Base-by-base conservation (phyloP, 225 moss, liverwort and hornwort genomes). In the Marchantia polymorpha region DNA sequence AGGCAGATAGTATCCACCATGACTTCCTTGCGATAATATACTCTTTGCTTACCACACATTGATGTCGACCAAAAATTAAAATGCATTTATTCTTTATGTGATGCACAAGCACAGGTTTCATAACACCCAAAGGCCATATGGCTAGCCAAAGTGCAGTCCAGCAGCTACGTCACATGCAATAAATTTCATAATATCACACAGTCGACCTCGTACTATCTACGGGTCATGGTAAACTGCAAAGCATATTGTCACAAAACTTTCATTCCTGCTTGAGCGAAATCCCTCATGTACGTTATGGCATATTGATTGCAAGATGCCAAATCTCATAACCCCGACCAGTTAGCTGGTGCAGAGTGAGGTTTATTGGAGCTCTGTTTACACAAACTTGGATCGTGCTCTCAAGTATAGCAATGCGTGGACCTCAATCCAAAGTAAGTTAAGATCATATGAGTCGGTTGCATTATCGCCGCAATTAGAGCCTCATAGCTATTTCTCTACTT, bases 401-500 rank as follows among this genome's bases (percentile, higher is more conserved):
- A 25, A 53, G 39, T 56, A 17, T 29, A 26, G 73, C 73, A 52
- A 8, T 72, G 25, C 14, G 52, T 73, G 25, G 53, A 53, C 22
- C 26, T n/a, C 52, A 12, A 16, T 53, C 73, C 26, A 29, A 52
- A 51, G 52, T 49, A 73, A 53, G 72, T 72, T 14, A 12, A 0
- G 26, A 27, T 26, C 11, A 54, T 54, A 74, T 26, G 55, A 55
- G 55, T 25, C 54, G 26, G 29, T 23, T 74, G 51, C 50, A 50
- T 71, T 50, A 71, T n/a, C 0, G 29, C 58, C 30, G 16, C 14
- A 22, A 75, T 59, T 59, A 75, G 16, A 54, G 25, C 73, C 26
- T 53, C 73, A 75, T 31, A 10, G 11, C 58, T 75, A 19, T 59
- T 20, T 26, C 23, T n/a, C 77, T 77, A 88, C 23, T 76, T 76